Conservation (phyloP, 331 rosid genomes). For the Pyracantha coccinea region DNA sequence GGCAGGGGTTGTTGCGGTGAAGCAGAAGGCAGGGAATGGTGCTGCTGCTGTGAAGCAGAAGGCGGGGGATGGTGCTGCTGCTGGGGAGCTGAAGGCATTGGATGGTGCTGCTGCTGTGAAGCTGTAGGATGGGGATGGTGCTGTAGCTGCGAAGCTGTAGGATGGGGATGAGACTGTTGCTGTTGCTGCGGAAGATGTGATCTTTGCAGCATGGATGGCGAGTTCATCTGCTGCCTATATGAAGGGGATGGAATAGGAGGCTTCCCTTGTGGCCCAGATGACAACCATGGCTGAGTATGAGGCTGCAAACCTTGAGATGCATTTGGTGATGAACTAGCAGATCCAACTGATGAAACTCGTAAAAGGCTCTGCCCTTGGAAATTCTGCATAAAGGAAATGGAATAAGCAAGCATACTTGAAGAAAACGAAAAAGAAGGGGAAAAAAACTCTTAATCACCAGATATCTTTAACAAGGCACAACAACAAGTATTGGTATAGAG, state of each 20-base stretch:
- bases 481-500: background rate
- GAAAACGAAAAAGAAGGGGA: background rate
- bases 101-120: slow-evolving; percentile 16
- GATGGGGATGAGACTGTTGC: slow-evolving; percentile 21
- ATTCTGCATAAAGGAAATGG: slow-evolving; percentile 36
- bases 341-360: slow-evolving; percentile 57
- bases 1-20: slow-evolving; percentile 20
- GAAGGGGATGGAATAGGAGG: slow-evolving; percentile 82
- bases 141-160: slow-evolving; percentile 29
- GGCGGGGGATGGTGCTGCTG: slow-evolving; percentile 24
- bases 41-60: slow-evolving; percentile 24
- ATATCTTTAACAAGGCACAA: background rate
- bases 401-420: slow-evolving; percentile 10
- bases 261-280: slow-evolving; percentile 78
- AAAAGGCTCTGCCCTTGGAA: slow-evolving; percentile 71
- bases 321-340: slow-evolving; percentile 52
- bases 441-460: background rate
- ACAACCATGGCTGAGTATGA: slow-evolving; percentile 83
- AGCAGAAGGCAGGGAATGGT: slow-evolving; percentile 38
- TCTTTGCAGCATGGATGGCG: slow-evolving; percentile 66
- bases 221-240: slow-evolving; percentile 63
- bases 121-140: slow-evolving; percentile 7
- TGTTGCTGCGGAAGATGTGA: slow-evolving; percentile 55
- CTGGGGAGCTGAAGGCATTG: background rate
- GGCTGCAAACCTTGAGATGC: slow-evolving; percentile 54